Evolutionary conservation across 2,329 filamentous ascomycete genomes (phyloP), one percentile per base, ranked within the genome.

Genomic region (Trichophyton mentagrophytes): DNA sequence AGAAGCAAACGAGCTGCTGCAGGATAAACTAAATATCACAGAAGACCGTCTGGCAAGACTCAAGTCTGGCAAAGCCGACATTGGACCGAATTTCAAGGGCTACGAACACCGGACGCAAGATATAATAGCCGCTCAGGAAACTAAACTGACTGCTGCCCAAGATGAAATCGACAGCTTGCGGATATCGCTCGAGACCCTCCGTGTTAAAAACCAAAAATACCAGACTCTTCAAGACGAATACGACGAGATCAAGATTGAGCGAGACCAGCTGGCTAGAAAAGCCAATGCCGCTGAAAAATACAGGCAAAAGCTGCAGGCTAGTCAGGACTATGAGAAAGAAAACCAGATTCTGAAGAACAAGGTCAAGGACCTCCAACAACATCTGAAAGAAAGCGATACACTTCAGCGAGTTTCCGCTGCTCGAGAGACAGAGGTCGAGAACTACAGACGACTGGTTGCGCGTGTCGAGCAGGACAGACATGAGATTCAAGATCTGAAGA

Each of bases 41-140:
- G 73, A 77, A 72, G 82, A 74, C 74, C 78, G 70, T 66, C 77
- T 71, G 73, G 82, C 75, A 74, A 82, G 69, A 73, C 77, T 71
- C 77, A 74, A 76, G 60, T 76, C 76, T n/a, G 76, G 75, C 15
- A 75, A 77, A 59, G 74, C 73, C 8, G 75, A 76, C 51, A 61
- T 71, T 76, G 71, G 81, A 75, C 69, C 79, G 75, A 74, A 72
- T 64, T 71, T 69, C 58, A 75, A 72, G 65, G 72, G 71, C 1
- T 62, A 76, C 40, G 73, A 72, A 72, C 78, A 57, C 42, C 61
- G 62, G 74, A 87, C 66, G 77, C 85, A 89, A 70, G 80, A 86
- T 61, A 77, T 89, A 57, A 90, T 91, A 68, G 83, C 84, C 44
- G 81, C 78, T 25, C 82, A 89, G 66, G 88, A 91, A 70, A 79